phyloP scores from a whole-genome alignment of 164 flowering plant genomes.

The Warburgia ugandensis region DNA sequence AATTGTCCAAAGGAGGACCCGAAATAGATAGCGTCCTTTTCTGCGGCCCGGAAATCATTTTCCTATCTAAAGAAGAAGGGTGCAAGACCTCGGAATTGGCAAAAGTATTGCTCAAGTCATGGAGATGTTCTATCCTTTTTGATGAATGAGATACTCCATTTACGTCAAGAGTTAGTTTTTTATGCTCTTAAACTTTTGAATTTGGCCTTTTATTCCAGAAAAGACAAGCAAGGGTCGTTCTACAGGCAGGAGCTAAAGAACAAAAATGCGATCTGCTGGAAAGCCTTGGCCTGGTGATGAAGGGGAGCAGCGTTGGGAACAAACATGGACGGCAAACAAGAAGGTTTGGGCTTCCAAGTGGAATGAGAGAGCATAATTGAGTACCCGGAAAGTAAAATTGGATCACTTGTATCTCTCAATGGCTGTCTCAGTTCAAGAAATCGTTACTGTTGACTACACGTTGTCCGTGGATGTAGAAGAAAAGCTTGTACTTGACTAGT shows the following conservation, averaged over 20 bases:
- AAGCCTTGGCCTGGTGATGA: constrained; percentile 99
- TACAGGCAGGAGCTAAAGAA: constrained; percentile 53
- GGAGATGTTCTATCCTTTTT: constrained; percentile 71
- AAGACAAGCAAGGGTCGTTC: constrained; percentile 49
- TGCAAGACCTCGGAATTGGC: constrained; percentile 98
- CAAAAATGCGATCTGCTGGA: constrained; percentile 59
- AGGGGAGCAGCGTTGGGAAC: constrained; percentile 78
- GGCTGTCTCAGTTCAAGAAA: too few species aligned
- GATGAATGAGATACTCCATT: constrained; percentile 66
- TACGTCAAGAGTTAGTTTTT: constrained; percentile 82
- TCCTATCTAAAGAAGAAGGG: constrained; percentile 88
- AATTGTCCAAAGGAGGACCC: too few species aligned
- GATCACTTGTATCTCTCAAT: too few species aligned
- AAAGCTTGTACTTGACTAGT: too few species aligned
- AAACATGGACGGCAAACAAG: constrained; percentile 89
- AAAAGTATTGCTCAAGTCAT: constrained; percentile 87
- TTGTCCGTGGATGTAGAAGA: too few species aligned
- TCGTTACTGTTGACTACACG: too few species aligned
- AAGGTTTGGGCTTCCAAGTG: too few species aligned
- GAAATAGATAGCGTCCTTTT: too few species aligned
- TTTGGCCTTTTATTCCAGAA: constrained; percentile 81
- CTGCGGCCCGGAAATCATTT: too few species aligned
- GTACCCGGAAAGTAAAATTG: too few species aligned
- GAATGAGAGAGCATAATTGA: too few species aligned
- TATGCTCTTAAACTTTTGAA: constrained; percentile 79